Base-by-base conservation (phyloP, 1,284 basidiomycete genomes). In the Leccinum insigne region DNA sequence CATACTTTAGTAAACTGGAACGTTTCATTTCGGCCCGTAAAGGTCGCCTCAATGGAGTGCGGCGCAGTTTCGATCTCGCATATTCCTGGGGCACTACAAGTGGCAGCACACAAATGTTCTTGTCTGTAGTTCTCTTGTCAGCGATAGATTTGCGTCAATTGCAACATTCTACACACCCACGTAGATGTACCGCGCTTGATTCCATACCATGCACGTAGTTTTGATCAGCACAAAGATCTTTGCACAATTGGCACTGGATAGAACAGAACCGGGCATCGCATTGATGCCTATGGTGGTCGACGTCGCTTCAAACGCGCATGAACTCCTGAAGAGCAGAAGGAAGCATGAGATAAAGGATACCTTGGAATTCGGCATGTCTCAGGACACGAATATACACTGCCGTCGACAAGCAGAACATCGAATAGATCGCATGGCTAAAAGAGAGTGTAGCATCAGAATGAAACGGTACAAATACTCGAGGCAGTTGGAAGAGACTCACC, bases 31-130 rank as follows among this genome's bases (percentile, higher is more conserved):
- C 69, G 72, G 1, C 84, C 83, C 1, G 76, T 79, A 66, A 88
- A 89, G 0, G 85, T 86, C 1, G 83, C 83, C 67, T 87, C 82
- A 38, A 89, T 81, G 0, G 86, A 84, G 64, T 85, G 80, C 0
- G 87, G 87, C 1, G 81, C 77, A 0, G 82, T 86, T 44, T 85
- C 85, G 6, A 89, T 86, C 64, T 86, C 80, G 64, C 86, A 87
- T 26, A 85, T 83, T 0, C 86, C 87, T 0, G 71, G 68, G 0
- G 81, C 77, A 47, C 77, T 68, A 68, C 87, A 88, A 2, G 74
- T 49, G 0, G 77, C 73, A 8, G 69, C 65, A 70, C 87, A 88
- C 16, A 77, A 63, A 71, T 89, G 86, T 14, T 80, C 77, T 77
- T 87, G 80, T 2, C 84, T 86, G 67, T 23, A n/a, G 4, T 68